A percentile compares a stretch with the other conserved stretches of the same genome.
Evolutionary conservation across 768 basidiomycete genomes (phyloP).

Genomic region (Podaxis sp.): DNA sequence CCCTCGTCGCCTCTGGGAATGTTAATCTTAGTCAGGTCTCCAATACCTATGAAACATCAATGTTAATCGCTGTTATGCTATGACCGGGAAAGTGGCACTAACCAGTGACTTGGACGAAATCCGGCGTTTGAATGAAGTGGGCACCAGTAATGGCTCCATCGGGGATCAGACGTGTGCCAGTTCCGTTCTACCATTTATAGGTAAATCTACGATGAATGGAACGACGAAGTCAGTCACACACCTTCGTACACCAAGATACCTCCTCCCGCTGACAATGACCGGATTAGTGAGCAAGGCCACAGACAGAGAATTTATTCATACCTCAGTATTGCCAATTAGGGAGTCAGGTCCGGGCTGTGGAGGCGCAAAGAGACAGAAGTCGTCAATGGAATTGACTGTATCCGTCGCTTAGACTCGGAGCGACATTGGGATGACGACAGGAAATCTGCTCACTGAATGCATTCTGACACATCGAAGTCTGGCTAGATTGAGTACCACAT

Average conservation of each 20-base stretch:
- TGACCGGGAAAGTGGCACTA: slow-evolving; percentile 10
- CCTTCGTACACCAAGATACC: slow-evolving; percentile 41
- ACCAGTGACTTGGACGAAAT: slow-evolving; percentile 71
- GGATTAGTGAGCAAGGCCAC: slow-evolving; percentile 8
- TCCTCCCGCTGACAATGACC: slow-evolving; percentile 30
- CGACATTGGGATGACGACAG: neutral
- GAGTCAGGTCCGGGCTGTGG: slow-evolving; percentile 46
- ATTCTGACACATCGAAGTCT: slow-evolving; percentile 64
- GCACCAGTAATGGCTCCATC: slow-evolving; percentile 65
- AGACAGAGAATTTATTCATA: slow-evolving; percentile 16
- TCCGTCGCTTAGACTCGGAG: neutral
- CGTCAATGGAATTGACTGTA: slow-evolving; percentile 54
- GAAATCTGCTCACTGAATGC: slow-evolving; percentile 43
- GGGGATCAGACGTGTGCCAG: slow-evolving; percentile 67
- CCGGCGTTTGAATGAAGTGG: slow-evolving; percentile 69
- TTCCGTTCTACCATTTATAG: slow-evolving; percentile 37
- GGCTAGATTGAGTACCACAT: slow-evolving; percentile 54
- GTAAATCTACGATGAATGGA: neutral
- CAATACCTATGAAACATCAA: slow-evolving; percentile 37
- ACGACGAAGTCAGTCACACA: slow-evolving; percentile 3
- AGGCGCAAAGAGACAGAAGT: slow-evolving; percentile 40
- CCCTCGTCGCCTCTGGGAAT: slow-evolving; percentile 54
- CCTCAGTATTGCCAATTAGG: slow-evolving; percentile 60
- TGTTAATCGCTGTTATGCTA: neutral
- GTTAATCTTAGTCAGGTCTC: slow-evolving; percentile 63